Evolutionary conservation across 1,284 basidiomycete genomes (phyloP).

Genomic region (Schizopora paradoxa): DNA sequence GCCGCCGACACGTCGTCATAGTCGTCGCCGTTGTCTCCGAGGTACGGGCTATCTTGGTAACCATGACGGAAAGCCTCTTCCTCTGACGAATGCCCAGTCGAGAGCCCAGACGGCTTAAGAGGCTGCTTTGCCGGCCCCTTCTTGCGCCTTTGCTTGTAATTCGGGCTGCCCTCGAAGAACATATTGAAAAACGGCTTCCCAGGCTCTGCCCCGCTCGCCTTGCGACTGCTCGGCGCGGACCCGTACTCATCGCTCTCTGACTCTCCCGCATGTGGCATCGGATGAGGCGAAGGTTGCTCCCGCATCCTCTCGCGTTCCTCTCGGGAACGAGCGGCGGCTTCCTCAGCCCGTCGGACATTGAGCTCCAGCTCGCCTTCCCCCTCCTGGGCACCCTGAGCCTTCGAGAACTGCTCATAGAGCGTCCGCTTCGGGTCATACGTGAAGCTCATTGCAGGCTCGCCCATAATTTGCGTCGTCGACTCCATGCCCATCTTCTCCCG

Average conservation of each 20-base stretch:
- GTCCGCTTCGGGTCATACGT: conserved; percentile 81
- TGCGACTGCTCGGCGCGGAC: conserved; percentile 1
- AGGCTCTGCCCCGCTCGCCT: conserved; percentile 26
- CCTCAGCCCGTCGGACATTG: conserved; percentile 41
- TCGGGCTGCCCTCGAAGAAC: conserved; percentile 76
- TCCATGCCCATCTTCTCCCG: conserved; percentile 85
- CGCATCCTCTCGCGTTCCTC: conserved; percentile 18
- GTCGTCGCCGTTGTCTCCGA: conserved; percentile 20
- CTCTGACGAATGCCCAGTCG: conserved; percentile 9
- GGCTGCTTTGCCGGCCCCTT: conserved; percentile 38
- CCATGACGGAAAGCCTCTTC: conserved; percentile 20
- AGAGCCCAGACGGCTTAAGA: neutral
- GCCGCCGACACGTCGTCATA: conserved; percentile 44
- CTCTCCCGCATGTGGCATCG: neutral
- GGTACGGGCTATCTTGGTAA: conserved; percentile 15
- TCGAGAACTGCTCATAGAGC: conserved; percentile 82
- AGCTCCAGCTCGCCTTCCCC: conserved; percentile 55
- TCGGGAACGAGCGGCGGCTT: conserved; percentile 28
- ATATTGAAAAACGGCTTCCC: conserved; percentile 54
- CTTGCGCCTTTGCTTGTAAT: conserved; percentile 84
- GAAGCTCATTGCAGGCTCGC: conserved; percentile 80
- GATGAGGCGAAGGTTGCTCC: neutral
- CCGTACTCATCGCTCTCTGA: too few species aligned
- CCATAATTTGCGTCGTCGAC: conserved; percentile 68
- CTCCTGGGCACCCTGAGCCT: conserved; percentile 46